Evolutionary conservation across 140 eudicot genomes (phyloP).

Genomic region (Anethum foeniculum): DNA sequence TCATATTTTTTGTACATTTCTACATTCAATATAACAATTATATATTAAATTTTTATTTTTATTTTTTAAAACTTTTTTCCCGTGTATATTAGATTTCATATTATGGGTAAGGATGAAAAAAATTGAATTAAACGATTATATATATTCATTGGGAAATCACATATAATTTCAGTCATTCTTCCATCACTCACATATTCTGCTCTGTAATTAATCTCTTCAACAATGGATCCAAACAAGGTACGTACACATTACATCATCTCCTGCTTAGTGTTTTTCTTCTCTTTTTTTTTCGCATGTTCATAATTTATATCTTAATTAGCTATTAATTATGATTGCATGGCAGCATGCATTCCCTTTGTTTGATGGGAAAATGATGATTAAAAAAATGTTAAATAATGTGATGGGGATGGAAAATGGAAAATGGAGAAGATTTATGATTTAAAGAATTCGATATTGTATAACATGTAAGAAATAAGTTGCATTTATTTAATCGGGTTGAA

Average conservation of each 20-base stretch:
- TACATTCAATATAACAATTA: too few relatives aligned
- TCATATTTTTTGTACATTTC: too few relatives aligned
- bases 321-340: not conserved
- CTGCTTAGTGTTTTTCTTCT: not conserved
- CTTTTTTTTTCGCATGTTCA: not conserved
- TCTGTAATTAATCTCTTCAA: not conserved
- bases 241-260: not conserved
- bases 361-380: not conserved
- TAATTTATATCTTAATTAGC: not conserved
- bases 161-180: not conserved
- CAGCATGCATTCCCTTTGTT: too few relatives aligned
- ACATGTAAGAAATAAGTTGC: not conserved
- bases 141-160: not conserved
- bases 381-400: too few relatives aligned
- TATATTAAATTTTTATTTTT: too few relatives aligned
- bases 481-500: not conserved
- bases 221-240: conserved; percentile 1
- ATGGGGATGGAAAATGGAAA: too few relatives aligned
- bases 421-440: not conserved
- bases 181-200: not conserved
- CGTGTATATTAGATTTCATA: too few relatives aligned
- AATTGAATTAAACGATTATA: not conserved
- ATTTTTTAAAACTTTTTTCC: too few relatives aligned
- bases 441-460: not conserved
- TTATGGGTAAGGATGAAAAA: too few relatives aligned